Evolutionary conservation across 768 basidiomycete species (phyloP).

Genomic region (Naganishia vaughanmartiniae): DNA sequence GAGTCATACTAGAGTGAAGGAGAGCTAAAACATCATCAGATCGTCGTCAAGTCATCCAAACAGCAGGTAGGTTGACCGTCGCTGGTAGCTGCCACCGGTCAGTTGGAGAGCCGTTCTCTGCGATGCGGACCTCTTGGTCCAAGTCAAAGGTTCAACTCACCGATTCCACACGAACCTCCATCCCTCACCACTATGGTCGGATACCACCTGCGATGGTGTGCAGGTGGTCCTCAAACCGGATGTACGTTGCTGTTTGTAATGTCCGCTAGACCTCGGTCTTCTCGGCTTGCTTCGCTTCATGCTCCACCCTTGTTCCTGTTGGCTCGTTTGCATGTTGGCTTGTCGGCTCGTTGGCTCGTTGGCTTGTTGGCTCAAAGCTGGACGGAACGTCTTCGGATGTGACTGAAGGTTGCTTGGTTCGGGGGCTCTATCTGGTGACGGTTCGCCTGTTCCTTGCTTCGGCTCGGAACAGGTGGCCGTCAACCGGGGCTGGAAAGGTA

Average conservation of each 20-base stretch:
- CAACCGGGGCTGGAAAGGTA: constrained; percentile 17
- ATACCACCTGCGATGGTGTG: too few species aligned
- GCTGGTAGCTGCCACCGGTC: not conserved
- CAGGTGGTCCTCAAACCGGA: too few species aligned
- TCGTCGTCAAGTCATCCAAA: too few species aligned
- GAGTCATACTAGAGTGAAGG: not conserved
- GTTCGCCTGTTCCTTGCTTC: too few species aligned
- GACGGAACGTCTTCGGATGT: constrained; percentile 16
- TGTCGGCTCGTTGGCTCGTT: too few species aligned
- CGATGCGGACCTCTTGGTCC: not conserved
- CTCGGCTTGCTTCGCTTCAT: too few species aligned
- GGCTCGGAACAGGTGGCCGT: not conserved
- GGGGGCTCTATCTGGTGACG: not conserved
- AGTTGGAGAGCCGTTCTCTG: not conserved
- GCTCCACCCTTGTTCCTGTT: too few species aligned
- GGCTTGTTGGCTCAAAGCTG: not conserved
- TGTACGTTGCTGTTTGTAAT: too few species aligned
- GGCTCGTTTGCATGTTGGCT: too few species aligned
- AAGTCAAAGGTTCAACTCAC: constrained; percentile 1
- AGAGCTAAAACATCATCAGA: not conserved
- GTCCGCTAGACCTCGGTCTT: too few species aligned
- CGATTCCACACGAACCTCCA: not conserved
- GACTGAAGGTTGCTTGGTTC: not conserved
- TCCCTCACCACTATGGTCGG: too few species aligned
- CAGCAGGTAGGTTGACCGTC: not conserved